These are phyloP conservation scores for Haematococcus sp. DNA, from an alignment of 139 green algal species.

Conservation along the genomic window DNA sequence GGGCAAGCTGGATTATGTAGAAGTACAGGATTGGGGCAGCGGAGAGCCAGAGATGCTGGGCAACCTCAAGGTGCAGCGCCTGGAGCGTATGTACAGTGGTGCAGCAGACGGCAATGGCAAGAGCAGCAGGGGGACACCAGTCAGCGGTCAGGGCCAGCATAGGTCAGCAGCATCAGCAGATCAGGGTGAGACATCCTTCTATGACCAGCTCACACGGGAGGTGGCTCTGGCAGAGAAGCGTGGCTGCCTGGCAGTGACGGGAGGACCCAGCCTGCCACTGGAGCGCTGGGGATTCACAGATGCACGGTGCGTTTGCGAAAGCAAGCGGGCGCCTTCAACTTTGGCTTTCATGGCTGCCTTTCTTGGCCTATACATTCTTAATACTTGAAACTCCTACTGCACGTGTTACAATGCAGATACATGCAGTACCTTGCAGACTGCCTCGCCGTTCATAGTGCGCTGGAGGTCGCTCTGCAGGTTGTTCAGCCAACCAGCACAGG, in stretches of 20 bases:
- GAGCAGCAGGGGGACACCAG: no score
- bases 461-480: neutral
- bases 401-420: conserved; percentile 3
- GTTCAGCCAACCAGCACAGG: no score
- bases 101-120: neutral
- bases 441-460: conserved; percentile 4
- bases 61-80: conserved; percentile 1
- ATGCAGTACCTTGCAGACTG: conserved; percentile 16
- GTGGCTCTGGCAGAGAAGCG: conserved; percentile 2
- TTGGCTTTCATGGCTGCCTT: neutral
- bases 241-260: no score
- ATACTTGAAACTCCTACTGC: neutral
- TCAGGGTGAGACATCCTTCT: neutral
- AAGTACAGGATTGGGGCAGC: conserved; percentile 4
- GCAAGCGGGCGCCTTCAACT: neutral
- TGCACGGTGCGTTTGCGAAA: neutral
- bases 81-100: neutral
- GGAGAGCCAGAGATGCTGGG: neutral
- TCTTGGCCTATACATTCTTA: neutral
- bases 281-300: neutral
- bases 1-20: conserved; percentile 3
- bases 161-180: neutral
- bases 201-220: conserved; percentile 5
- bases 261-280: no score
- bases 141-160: neutral